Conservation (phyloP, 2,329 filamentous ascomycete genomes). For the Berkeleyomyces rouxiae region DNA sequence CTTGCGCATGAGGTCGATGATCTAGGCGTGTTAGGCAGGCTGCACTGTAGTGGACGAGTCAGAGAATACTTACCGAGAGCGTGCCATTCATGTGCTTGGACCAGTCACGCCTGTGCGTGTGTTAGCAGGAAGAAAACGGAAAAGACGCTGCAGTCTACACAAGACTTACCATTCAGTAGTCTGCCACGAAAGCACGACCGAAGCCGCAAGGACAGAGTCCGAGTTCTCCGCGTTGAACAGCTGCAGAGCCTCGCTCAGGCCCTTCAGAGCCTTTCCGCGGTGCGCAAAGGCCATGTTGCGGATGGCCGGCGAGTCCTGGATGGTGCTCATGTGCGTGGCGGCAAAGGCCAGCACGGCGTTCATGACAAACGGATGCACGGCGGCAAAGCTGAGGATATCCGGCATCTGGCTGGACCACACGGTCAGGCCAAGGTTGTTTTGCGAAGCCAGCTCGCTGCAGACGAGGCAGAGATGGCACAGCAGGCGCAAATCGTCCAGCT, state of each 20-base stretch:
- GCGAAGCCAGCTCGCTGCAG: slow-evolving; percentile 62
- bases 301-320: slow-evolving; percentile 71
- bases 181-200: slow-evolving; percentile 87
- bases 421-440: slow-evolving; percentile 68
- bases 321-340: slow-evolving; percentile 83
- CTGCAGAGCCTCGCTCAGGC: slow-evolving; percentile 73
- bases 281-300: slow-evolving; percentile 83
- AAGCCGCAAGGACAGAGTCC: slow-evolving; percentile 81
- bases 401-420: slow-evolving; percentile 78
- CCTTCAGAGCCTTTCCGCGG: slow-evolving; percentile 68
- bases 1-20: slow-evolving; percentile 48
- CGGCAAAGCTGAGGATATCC: slow-evolving; percentile 68
- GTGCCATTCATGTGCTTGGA: slow-evolving; percentile 83
- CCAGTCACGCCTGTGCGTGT: slow-evolving; percentile 62
- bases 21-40: slow-evolving; percentile 29
- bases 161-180: slow-evolving; percentile 73
- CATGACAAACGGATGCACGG: slow-evolving; percentile 80
- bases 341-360: slow-evolving; percentile 82
- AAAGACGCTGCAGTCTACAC: neutral
- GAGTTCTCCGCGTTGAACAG: slow-evolving; percentile 73
- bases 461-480: slow-evolving; percentile 83
- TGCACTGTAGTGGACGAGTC: neutral
- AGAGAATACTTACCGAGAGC: slow-evolving; percentile 49
- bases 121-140: slow-evolving; percentile 18
- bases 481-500: slow-evolving; percentile 64